These are phyloP conservation scores for Murraya paniculata DNA, from an alignment of 345 rosid species.

Conservation along the genomic window DNA sequence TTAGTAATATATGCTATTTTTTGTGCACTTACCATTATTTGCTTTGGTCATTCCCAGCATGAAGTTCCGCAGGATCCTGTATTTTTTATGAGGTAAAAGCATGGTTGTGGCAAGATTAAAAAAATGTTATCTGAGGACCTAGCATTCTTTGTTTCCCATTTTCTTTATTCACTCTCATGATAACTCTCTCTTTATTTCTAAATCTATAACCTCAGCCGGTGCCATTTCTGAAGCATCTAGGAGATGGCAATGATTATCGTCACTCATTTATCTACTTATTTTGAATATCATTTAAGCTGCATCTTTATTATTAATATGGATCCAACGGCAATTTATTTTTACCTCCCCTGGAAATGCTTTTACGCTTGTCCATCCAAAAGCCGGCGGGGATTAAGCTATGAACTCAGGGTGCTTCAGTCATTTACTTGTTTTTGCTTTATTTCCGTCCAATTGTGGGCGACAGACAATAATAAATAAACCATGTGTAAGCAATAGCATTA, in stretches of 20 bases:
- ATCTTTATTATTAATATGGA: background rate
- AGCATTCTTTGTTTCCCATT: background rate
- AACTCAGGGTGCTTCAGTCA: background rate
- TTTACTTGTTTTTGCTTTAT: no score
- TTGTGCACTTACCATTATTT: no score
- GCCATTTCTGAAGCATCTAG: background rate
- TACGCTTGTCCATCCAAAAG: background rate
- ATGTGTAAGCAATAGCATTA: background rate
- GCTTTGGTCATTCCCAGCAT: background rate
- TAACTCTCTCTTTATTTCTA: background rate
- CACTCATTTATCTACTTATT: background rate
- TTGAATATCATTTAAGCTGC: background rate
- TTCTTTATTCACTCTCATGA: background rate
- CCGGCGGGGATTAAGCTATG: background rate
- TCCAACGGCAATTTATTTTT: background rate
- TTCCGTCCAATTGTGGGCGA: background rate
- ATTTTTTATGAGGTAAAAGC: background rate
- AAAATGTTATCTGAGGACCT: background rate
- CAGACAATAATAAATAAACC: background rate
- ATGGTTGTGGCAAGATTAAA: background rate
- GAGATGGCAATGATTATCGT: slow-evolving; percentile 10
- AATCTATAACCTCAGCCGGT: background rate
- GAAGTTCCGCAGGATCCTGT: background rate
- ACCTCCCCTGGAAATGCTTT: background rate
- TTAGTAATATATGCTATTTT: no score